A percentile compares a stretch with the other conserved stretches of the same genome.
Conservation (phyloP, 352 stramenopile species). For the Phytopythium boreale region DNA sequence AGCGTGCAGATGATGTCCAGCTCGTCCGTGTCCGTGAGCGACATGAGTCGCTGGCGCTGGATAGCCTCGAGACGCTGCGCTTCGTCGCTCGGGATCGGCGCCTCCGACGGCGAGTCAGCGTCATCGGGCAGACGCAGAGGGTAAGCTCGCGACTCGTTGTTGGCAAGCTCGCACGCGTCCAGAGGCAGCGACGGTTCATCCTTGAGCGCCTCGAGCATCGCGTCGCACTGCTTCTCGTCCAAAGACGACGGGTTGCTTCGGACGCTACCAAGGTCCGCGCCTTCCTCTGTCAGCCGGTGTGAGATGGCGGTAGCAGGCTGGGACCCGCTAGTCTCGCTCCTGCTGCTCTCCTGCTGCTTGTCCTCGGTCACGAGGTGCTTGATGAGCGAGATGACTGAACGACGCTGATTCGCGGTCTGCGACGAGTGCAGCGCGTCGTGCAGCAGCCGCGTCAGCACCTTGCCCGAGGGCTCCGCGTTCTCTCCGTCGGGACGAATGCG, state of each 20-base stretch:
- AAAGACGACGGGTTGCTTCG: neutral
- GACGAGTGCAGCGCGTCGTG: constrained; percentile 29
- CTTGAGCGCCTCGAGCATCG: constrained; percentile 6
- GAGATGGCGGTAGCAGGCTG: neutral
- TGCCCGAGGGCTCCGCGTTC: constrained; percentile 6
- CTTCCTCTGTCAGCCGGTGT: constrained; percentile 12
- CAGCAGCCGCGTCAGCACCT: constrained; percentile 18
- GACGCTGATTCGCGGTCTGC: constrained; percentile 10
- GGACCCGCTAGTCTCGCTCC: neutral
- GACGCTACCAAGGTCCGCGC: constrained; percentile 9
- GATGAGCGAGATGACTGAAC: constrained; percentile 23
- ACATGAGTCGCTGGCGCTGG: constrained; percentile 26
- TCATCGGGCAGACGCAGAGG: constrained; percentile 24
- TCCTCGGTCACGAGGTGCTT: constrained; percentile 23
- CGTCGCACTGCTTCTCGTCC: constrained; percentile 10
- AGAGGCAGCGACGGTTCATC: constrained; percentile 15
- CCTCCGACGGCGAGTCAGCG: constrained; percentile 14
- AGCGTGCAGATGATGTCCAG: constrained; percentile 53
- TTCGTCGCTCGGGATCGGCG: constrained; percentile 31
- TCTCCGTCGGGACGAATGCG: constrained; percentile 2
- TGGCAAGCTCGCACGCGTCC: constrained; percentile 27
- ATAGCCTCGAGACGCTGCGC: constrained; percentile 14
- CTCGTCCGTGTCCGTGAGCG: constrained; percentile 33
- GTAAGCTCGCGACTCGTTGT: constrained; percentile 31
- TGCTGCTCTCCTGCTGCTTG: neutral